Base-by-base conservation (phyloP, 106 monocot genomes). In the Apostasia shenzhenica region DNA sequence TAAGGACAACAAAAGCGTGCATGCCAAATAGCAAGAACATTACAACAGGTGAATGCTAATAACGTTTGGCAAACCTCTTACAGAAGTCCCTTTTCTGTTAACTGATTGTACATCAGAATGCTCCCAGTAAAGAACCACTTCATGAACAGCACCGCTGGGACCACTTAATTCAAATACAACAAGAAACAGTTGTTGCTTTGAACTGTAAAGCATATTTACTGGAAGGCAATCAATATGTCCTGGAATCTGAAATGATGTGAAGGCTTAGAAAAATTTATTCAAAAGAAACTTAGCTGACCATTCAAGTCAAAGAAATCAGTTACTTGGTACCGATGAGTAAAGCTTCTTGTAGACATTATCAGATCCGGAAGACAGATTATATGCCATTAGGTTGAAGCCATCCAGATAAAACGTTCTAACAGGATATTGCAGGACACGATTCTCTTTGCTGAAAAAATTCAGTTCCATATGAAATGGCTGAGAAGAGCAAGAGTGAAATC, bases 91-190 rank as follows among this genome's bases (percentile, higher is more conserved):
- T 84, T 92, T 95, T 62, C 70, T 84, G 55, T 91, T 86, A 51
- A 86, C 82, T 52, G 92, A 61, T 44, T 89, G 89, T 37, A 62
- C 11, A 72, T 95, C 92, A 45, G 82, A 84, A 68, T 95, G 94
- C 64, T 95, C 94, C 94, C 88, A 82, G 41, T 95, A 92, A 78
- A 92, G 85, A 73, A 95, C 88, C 65, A 92, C 95, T 82, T 95
- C 92, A 81, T 85, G 95, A 0, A 84, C 37, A 55, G 78, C 70
- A 79, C 86, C 79, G 59, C 59, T 84, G 44, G 77, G 62, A 55
- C 84, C 84, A 77, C 76, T 82, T 67, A 92, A 74, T 78, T 89
- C 82, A 67, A 89, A 92, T 1, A 89, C 84, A 64, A 95, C 81
- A 57, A 95, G 68, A 77, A 95, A 95, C 26, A 92, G 68, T 63